Evolutionary conservation across 331 rosid genomes (phyloP), one percentile per base, ranked within the genome.

Genomic region (Saraca asoca): DNA sequence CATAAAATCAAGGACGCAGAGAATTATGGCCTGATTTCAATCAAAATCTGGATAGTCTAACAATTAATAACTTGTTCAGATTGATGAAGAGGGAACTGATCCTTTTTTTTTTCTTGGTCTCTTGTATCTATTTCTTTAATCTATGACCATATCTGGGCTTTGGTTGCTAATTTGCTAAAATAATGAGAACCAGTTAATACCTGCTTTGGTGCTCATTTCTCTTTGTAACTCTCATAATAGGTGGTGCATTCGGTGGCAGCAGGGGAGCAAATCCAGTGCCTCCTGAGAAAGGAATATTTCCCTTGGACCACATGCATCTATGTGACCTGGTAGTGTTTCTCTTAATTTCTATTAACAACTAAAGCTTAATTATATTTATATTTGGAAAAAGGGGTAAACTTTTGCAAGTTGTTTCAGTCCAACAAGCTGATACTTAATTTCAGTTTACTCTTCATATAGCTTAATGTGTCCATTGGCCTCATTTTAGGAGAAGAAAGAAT

Each of bases 191-290:
- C 5, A 54, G 18, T 58, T 69, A 8, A 48, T 58, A 12, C 51
- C 65, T 59, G 39, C 37, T 67, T 42, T 33, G 52, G 33, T 39
- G 46, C 68, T 57, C 14, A 57, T 38, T 65, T 11, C 1, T 18
- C 41, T 7, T 6, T 38, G 9, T 68, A 65, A 31, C 57, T 58
- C 29, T 41, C 42, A 7, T 78, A 45, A 70, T 49, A 93, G 97
- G 98, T 41, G 98, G 96, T 58, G 95, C 98, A 19, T 93, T 93
- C 82, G 98, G 98, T 42, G 98, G 98, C 33, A 90, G 83, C 70
- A 81, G 98, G 75, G 98, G 98, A 51, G 74, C 86, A 59, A 81
- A 95, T 31, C 96, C 98, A 1, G 85, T 93, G 56, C 98, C 96
- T 73, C 98, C 98, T 2, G 97, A 93, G 72, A 93, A 93, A 81